Conservation (phyloP, 78 protist genomes). For the Dictyostelium brefeldianum region DNA sequence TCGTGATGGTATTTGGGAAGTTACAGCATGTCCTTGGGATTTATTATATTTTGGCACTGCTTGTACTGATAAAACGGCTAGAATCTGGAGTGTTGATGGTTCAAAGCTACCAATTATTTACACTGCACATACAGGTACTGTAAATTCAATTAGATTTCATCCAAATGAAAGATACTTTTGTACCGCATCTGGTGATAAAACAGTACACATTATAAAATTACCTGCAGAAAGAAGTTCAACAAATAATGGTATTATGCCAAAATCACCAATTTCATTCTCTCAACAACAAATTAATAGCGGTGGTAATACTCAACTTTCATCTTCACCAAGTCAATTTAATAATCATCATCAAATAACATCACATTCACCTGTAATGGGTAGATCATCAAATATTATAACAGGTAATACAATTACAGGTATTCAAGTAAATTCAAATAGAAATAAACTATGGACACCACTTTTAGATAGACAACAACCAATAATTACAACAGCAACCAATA, state of each 20-base stretch:
- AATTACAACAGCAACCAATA: background rate
- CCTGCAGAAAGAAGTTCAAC: slow-evolving; percentile 34
- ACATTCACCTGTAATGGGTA: slow-evolving; percentile 20
- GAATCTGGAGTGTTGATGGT: slow-evolving; percentile 57
- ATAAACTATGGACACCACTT: slow-evolving; percentile 61
- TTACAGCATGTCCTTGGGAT: slow-evolving; percentile 62
- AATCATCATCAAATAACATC: background rate
- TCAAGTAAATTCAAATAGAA: background rate
- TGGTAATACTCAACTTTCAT: background rate
- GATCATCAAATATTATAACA: background rate
- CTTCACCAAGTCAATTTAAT: slow-evolving; percentile 15
- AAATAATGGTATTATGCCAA: background rate
- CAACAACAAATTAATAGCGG: background rate
- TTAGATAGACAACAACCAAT: slow-evolving; percentile 13
- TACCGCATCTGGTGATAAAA: slow-evolving; percentile 68
- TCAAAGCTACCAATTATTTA: slow-evolving; percentile 44
- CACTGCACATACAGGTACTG: slow-evolving; percentile 70
- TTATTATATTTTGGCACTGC: slow-evolving; percentile 47
- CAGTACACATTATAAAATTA: slow-evolving; percentile 40
- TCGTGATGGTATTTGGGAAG: slow-evolving; percentile 71
- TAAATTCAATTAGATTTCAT: slow-evolving; percentile 48
- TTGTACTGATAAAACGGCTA: slow-evolving; percentile 61
- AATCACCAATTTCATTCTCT: slow-evolving; percentile 1
- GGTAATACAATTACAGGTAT: background rate
- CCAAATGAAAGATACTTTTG: slow-evolving; percentile 46